Conservation (phyloP, 2,329 filamentous ascomycete genomes). For the Aureobasidium sp. region DNA sequence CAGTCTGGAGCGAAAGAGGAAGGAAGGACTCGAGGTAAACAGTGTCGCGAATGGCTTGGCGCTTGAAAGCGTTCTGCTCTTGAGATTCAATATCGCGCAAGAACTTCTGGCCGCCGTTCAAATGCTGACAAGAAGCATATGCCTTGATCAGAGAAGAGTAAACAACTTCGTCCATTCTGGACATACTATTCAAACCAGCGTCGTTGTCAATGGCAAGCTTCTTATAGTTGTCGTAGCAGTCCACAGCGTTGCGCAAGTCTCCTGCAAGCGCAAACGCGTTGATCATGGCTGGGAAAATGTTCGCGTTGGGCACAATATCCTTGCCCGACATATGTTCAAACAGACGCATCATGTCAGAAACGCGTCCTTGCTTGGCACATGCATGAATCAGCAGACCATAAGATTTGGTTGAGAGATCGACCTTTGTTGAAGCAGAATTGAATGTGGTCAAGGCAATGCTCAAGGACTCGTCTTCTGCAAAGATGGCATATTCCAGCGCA, state of each 20-base stretch:
- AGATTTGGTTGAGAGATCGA: constrained; percentile 69
- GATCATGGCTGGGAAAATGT: constrained; percentile 89
- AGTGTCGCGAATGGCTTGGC: constrained; percentile 59
- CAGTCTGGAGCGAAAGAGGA: constrained; percentile 64
- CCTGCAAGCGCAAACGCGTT: constrained; percentile 78
- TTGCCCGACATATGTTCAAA: constrained; percentile 86
- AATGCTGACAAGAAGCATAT: constrained; percentile 73
- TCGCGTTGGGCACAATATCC: constrained; percentile 65
- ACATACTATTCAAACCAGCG: constrained; percentile 58
- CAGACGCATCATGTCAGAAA: constrained; percentile 83
- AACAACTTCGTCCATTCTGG: constrained; percentile 72
- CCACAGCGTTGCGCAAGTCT: constrained; percentile 79
- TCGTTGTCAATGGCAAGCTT: constrained; percentile 79
- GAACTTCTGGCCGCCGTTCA: constrained; percentile 77
- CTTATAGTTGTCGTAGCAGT: constrained; percentile 94
- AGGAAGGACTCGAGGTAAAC: constrained; percentile 71
- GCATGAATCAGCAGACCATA: constrained; percentile 82
- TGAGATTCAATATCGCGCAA: constrained; percentile 60
- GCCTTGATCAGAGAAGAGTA: constrained; percentile 90
- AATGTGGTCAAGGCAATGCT: constrained; percentile 82
- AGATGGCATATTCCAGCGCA: constrained; percentile 77
- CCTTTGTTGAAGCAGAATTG: constrained; percentile 60
- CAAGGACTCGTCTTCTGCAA: constrained; percentile 80
- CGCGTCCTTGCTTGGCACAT: constrained; percentile 72
- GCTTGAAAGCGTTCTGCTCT: constrained; percentile 30